These are phyloP conservation scores for Fusarium sp. DNA, from an alignment of 2,329 filamentous ascomycete genomes.

Conservation along the genomic window DNA sequence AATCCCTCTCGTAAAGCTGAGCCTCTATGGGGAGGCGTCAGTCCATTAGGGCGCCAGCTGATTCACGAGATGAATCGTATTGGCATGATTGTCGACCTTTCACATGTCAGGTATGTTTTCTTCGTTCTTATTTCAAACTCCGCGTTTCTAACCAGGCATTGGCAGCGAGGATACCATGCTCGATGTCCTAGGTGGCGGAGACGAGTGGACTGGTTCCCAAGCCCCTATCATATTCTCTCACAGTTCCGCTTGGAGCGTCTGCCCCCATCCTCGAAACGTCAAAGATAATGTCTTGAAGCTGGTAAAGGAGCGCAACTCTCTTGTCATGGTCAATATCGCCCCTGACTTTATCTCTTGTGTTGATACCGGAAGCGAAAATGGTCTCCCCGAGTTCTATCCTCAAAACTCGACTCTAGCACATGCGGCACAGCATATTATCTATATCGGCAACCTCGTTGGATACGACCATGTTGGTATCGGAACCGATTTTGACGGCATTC, in stretches of 20 bases:
- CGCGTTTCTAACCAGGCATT: conserved; percentile 2
- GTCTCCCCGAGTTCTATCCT: conserved; percentile 73
- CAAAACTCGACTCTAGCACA: conserved; percentile 77
- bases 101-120: conserved; percentile 65
- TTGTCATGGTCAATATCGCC: conserved; percentile 93
- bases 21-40: conserved; percentile 77
- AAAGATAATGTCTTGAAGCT: conserved; percentile 82
- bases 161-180: conserved; percentile 80
- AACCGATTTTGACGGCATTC: conserved; percentile 87
- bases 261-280: conserved; percentile 90
- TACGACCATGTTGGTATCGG: conserved; percentile 90
- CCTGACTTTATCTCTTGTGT: conserved; percentile 84
- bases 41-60: conserved; percentile 71
- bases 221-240: conserved; percentile 92
- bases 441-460: conserved; percentile 85
- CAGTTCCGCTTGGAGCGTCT: conserved; percentile 81
- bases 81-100: conserved; percentile 92
- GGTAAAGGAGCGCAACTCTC: conserved; percentile 74
- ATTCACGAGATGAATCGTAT: conserved; percentile 92
- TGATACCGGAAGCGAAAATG: conserved; percentile 64
- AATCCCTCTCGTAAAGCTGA: conserved; percentile 59
- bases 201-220: conserved; percentile 73
- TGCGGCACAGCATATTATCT: conserved; percentile 80
- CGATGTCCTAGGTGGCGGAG: conserved; percentile 75
- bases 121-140: neutral